These are phyloP conservation scores for Bipolaris victoriae DNA, from an alignment of 2,329 filamentous ascomycete genomes.

Conservation along the genomic window DNA sequence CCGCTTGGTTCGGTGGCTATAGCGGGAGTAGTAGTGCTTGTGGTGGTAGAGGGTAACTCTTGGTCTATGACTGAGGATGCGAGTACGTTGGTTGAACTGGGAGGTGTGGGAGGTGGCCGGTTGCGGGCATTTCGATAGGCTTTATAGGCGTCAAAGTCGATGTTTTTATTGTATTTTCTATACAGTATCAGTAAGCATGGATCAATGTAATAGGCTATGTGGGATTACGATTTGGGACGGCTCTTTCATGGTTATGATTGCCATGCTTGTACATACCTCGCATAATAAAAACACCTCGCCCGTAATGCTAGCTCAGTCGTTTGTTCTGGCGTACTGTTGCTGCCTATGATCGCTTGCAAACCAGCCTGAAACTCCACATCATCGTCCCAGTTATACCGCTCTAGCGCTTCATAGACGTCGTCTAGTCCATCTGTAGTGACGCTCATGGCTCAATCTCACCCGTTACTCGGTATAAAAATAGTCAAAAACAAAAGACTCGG, in stretches of 20 bases:
- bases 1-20: slow-evolving; percentile 19
- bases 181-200: background rate
- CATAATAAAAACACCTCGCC: slow-evolving; percentile 74
- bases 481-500: background rate
- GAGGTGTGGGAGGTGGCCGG: slow-evolving; percentile 28
- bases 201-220: too few relatives aligned
- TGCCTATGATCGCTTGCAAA: slow-evolving; percentile 68
- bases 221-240: too few relatives aligned
- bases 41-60: slow-evolving; percentile 1
- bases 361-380: slow-evolving; percentile 74
- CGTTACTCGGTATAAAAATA: background rate
- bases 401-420: slow-evolving; percentile 64
- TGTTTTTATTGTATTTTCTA: slow-evolving; percentile 54
- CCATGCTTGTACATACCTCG: slow-evolving; percentile 43
- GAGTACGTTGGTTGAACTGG: slow-evolving; percentile 25
- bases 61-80: slow-evolving; percentile 13
- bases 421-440: slow-evolving; percentile 31
- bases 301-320: slow-evolving; percentile 65
- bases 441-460: slow-evolving; percentile 30
- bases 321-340: slow-evolving; percentile 61
- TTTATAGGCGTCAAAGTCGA: slow-evolving; percentile 73
- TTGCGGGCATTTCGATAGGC: slow-evolving; percentile 59
- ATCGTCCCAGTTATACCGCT: slow-evolving; percentile 70
- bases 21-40: background rate
- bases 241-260: background rate